A percentile compares a stretch with the other conserved stretches of the same genome.
These are phyloP conservation scores for Sisymbrium irio DNA, from an alignment of 345 rosid genomes.

Conservation along the genomic window DNA sequence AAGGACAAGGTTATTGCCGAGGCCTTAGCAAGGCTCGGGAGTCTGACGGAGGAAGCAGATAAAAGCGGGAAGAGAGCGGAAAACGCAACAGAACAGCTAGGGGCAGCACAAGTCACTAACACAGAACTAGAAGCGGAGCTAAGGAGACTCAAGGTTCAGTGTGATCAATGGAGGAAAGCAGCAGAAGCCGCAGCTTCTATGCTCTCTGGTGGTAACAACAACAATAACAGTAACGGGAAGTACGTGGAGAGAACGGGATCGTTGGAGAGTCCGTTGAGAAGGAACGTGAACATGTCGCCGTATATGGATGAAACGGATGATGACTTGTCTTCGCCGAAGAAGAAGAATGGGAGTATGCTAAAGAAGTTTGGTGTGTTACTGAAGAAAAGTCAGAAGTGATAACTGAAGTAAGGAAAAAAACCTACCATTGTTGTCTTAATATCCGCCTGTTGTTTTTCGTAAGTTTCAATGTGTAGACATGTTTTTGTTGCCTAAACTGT, in stretches of 20 bases:
- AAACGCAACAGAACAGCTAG: conserved; percentile 62
- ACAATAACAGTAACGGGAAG: conserved; percentile 49
- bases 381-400: conserved; percentile 79
- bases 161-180: conserved; percentile 99
- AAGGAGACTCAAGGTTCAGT: conserved; percentile 88
- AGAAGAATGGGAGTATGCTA: conserved; percentile 85
- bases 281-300: conserved; percentile 58
- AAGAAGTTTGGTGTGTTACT: conserved; percentile 87
- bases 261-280: conserved; percentile 46
- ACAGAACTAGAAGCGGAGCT: conserved; percentile 81
- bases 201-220: conserved; percentile 63
- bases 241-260: conserved; percentile 60
- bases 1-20: conserved; percentile 49
- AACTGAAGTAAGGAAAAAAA: background rate
- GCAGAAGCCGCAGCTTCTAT: conserved; percentile 94
- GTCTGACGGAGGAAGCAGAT: conserved; percentile 66
- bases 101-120: conserved; percentile 68
- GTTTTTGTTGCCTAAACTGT: conserved; percentile 10
- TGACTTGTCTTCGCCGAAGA: conserved; percentile 70
- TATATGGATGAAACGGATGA: conserved; percentile 76
- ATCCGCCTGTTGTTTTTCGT: background rate
- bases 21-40: conserved; percentile 61
- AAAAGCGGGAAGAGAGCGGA: conserved; percentile 65
- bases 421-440: background rate
- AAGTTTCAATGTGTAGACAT: conserved; percentile 19